These are phyloP conservation scores for Cinnamomum micranthum DNA, from an alignment of 164 flowering plant genomes.

Conservation along the genomic window DNA sequence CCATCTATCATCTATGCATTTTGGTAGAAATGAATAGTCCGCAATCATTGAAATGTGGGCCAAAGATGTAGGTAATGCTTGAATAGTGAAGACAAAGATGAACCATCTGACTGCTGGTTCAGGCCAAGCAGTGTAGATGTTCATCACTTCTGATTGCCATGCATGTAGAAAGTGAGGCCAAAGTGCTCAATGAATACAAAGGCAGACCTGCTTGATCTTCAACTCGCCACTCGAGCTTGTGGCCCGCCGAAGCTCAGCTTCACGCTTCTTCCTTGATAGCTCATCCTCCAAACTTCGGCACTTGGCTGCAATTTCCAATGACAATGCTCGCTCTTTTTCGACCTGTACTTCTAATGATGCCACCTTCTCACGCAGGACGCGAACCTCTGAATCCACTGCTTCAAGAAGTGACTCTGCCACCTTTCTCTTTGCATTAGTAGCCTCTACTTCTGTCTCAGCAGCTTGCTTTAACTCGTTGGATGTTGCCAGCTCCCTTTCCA, in stretches of 20 bases:
- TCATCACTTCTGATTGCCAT: neutral
- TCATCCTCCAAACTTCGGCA: conserved; percentile 43
- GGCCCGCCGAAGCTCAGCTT: conserved; percentile 32
- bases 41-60: neutral
- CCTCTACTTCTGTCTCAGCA: conserved; percentile 20
- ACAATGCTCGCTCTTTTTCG: conserved; percentile 3
- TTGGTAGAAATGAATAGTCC: neutral
- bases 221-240: conserved; percentile 34
- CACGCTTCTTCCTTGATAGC: conserved; percentile 36
- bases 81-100: neutral
- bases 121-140: neutral
- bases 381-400: conserved; percentile 45
- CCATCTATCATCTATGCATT: neutral
- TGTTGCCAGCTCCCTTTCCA: conserved; percentile 38
- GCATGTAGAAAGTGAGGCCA: neutral
- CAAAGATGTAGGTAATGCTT: neutral
- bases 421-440: conserved; percentile 15
- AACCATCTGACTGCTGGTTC: neutral
- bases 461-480: conserved; percentile 43
- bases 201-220: conserved; percentile 62
- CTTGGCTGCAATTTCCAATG: conserved; percentile 1
- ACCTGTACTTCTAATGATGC: conserved; percentile 35
- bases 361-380: conserved; percentile 37
- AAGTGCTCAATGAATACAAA: neutral
- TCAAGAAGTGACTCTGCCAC: conserved; percentile 42